Percentiles rank a stretch among this genome's conserved stretches.
Conservation (phyloP, 1,139 yeast species). For the Zygosaccharomyces pseudobailii region DNA sequence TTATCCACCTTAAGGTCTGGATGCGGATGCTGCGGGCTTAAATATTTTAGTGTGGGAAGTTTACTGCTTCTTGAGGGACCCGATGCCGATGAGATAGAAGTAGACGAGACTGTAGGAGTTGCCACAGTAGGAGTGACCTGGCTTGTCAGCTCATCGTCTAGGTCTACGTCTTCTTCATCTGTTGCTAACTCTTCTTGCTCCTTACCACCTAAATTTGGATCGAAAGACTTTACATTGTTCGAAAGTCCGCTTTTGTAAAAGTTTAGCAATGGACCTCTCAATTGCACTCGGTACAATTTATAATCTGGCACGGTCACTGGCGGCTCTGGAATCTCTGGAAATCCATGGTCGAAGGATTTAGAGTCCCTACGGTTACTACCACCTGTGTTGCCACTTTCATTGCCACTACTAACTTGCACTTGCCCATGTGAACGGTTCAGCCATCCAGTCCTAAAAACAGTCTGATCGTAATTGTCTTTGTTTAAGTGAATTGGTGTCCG, state of each 20-base stretch:
- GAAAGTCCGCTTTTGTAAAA: constrained; percentile 52
- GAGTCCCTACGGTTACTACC: constrained; percentile 29
- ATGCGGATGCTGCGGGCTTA: constrained; percentile 52
- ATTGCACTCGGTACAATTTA: constrained; percentile 54
- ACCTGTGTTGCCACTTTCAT: constrained; percentile 8
- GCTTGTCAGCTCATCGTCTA: not conserved
- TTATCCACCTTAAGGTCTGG: constrained; percentile 62
- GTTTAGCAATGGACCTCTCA: constrained; percentile 57
- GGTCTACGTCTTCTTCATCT: not conserved
- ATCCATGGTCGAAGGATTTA: constrained; percentile 15
- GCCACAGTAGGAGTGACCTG: constrained; percentile 4
- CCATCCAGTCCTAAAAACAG: constrained; percentile 44
- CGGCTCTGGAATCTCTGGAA: constrained; percentile 9
- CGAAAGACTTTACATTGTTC: constrained; percentile 46
- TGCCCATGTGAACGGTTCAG: constrained; percentile 41
- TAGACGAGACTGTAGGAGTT: not conserved
- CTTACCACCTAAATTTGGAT: constrained; percentile 23
- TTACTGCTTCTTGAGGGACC: not conserved
- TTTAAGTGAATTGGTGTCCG: constrained; percentile 17
- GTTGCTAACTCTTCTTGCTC: constrained; percentile 5
- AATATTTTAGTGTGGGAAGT: constrained; percentile 26
- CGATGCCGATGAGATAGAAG: not conserved
- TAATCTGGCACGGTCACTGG: constrained; percentile 28
- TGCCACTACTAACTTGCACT: constrained; percentile 33
- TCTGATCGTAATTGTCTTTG: constrained; percentile 37